These are phyloP conservation scores for Boeremia lycopersici DNA, from an alignment of 2,329 filamentous ascomycete species.

Conservation along the genomic window DNA sequence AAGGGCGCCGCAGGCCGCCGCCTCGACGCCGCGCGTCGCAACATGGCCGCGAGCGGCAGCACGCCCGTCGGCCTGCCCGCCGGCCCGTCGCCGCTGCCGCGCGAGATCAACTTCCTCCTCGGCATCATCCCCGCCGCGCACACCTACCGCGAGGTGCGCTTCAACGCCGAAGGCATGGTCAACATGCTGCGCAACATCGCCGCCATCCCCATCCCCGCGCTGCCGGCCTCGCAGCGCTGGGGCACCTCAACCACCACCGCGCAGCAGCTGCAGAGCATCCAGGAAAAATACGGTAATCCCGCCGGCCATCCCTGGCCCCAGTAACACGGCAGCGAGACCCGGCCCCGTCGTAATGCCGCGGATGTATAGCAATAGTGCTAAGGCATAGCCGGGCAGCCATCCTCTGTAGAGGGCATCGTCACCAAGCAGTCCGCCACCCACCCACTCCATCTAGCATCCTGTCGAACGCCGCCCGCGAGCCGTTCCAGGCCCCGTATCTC, in stretches of 20 bases:
- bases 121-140: constrained; percentile 76
- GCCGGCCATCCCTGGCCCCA: constrained; percentile 13
- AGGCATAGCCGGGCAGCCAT: background rate
- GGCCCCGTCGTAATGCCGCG: background rate
- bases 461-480: no score
- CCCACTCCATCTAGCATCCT: no score
- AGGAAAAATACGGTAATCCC: constrained; percentile 37
- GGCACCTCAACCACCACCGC: constrained; percentile 34
- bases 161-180: constrained; percentile 74
- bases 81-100: constrained; percentile 71
- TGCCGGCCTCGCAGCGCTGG: constrained; percentile 29
- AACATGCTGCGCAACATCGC: constrained; percentile 67
- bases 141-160: constrained; percentile 72
- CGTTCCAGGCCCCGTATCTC: no score
- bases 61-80: constrained; percentile 31
- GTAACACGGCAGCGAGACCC: background rate
- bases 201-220: constrained; percentile 24
- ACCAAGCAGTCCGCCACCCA: no score
- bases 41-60: constrained; percentile 40
- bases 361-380: background rate
- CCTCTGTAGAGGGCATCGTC: background rate
- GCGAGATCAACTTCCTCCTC: constrained; percentile 61
- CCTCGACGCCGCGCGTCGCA: constrained; percentile 73
- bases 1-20: constrained; percentile 89
- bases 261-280: constrained; percentile 40